phyloP scores from a whole-genome alignment of 495 filamentous ascomycete species.

The Trichoderma reesei region DNA sequence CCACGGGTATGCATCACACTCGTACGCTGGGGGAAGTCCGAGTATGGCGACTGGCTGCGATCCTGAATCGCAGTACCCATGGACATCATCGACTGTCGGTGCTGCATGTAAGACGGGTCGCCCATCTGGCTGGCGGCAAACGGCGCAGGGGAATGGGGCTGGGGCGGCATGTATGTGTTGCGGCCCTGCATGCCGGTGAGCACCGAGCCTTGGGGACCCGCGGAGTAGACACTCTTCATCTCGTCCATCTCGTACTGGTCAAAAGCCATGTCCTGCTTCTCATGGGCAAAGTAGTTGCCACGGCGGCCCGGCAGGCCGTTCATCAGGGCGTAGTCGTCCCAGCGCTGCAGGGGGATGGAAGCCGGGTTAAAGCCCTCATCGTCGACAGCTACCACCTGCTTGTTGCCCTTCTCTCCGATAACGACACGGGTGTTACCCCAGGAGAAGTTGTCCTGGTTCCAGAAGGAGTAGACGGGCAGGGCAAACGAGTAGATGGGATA shows the following conservation, averaged over 20 bases:
- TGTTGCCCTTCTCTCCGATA: conserved; percentile 83
- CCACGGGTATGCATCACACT: conserved; percentile 29
- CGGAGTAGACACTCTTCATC: conserved; percentile 92
- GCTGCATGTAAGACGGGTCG: conserved; percentile 28
- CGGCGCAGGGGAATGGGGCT: conserved; percentile 52
- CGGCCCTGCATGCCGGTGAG: conserved; percentile 74
- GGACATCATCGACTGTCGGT: conserved; percentile 42
- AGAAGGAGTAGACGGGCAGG: conserved; percentile 94
- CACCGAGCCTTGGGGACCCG: conserved; percentile 85
- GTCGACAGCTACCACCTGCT: conserved; percentile 76
- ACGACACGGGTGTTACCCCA: conserved; percentile 99
- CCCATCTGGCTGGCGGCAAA: conserved; percentile 35
- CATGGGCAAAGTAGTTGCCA: conserved; percentile 43
- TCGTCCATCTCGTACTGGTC: conserved; percentile 90
- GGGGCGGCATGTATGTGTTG: conserved; percentile 64
- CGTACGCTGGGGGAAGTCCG: conserved; percentile 32
- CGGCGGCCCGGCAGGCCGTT: conserved; percentile 91
- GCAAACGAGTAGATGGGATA: conserved; percentile 91
- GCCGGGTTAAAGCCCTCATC: conserved; percentile 85
- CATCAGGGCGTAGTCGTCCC: conserved; percentile 92
- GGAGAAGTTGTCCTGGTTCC: conserved; percentile 96
- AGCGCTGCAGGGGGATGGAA: conserved; percentile 86
- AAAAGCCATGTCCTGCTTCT: conserved; percentile 51
- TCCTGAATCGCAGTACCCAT: conserved; percentile 31
- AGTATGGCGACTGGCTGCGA: conserved; percentile 37